These are phyloP conservation scores for Amanita pseudoporphyria DNA, from an alignment of 768 basidiomycete genomes.

Conservation along the genomic window DNA sequence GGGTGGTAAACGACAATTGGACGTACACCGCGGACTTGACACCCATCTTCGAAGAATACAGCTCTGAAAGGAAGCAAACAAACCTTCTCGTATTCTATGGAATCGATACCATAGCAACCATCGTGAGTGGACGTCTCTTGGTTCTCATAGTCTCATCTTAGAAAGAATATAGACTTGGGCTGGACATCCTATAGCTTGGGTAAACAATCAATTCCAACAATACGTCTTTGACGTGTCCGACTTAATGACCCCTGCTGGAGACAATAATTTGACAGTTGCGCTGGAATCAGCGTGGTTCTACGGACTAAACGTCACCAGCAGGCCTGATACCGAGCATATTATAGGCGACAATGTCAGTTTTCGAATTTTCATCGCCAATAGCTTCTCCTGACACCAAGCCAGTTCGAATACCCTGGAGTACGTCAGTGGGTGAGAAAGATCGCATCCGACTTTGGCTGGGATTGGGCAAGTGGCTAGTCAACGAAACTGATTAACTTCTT, in stretches of 20 bases:
- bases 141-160: neutral
- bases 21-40: slow-evolving; percentile 45
- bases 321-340: slow-evolving; percentile 36
- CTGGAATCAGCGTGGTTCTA: slow-evolving; percentile 47
- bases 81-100: slow-evolving; percentile 45
- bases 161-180: slow-evolving; percentile 33
- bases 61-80: slow-evolving; percentile 15
- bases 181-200: slow-evolving; percentile 45
- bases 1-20: slow-evolving; percentile 50
- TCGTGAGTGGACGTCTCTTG: slow-evolving; percentile 24
- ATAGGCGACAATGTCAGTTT: slow-evolving; percentile 23
- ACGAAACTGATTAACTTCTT: neutral
- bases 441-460: slow-evolving; percentile 51
- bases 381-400: neutral
- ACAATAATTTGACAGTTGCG: slow-evolving; percentile 38
- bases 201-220: slow-evolving; percentile 48
- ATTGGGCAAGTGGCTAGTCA: slow-evolving; percentile 32
- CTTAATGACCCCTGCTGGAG: slow-evolving; percentile 23
- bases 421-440: slow-evolving; percentile 42
- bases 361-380: neutral
- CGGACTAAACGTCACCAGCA: slow-evolving; percentile 40
- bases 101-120: slow-evolving; percentile 47
- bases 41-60: slow-evolving; percentile 25
- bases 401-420: slow-evolving; percentile 44
- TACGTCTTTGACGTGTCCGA: slow-evolving; percentile 42